Evolutionary conservation across 495 filamentous ascomycete genomes (phyloP), one percentile per base, ranked within the genome.

Genomic region (Aspergillus cavernicola): DNA sequence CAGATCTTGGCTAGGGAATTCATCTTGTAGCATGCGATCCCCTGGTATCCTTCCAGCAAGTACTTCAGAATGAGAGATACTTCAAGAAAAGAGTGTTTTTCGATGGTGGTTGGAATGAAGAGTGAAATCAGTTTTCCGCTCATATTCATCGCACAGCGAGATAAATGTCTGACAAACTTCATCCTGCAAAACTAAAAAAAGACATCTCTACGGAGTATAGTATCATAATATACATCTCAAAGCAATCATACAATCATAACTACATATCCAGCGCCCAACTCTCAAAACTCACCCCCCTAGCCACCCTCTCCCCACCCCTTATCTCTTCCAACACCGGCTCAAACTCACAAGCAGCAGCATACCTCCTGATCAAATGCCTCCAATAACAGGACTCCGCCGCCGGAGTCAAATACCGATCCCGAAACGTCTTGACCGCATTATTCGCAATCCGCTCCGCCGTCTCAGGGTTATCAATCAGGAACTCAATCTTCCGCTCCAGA

Each of bases 371-470:
- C 64, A 86, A 55, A 41, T 70, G 57, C 18, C 82, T 69, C 82
- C 83, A 85, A 57, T 85, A 84, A 47, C 80, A 85, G 2, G 77
- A 70, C 61, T 82, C 77, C 0, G 81, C 82, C 9, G 83, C 81
- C 0, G 80, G 79, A 15, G 82, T 84, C 26, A 82, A 66, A 58
- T 84, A 84, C 8, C 80, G 70, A 53, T 84, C 79, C 3, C 81
- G 61, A 58, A 86, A 85, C 15, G 70, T 76, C 35, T 59, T 59
- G 7, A 80, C 76, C 2, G 69, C 69, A 57, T 84, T 82, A 38
- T 78, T 66, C 19, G 83, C 83, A 56, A 85, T 79, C 6, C 63
- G 61, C 60, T 81, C 72, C 24, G 82, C 81, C 20, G 70, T 63
- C 10, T 69, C 58, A 0, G 74, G 73, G 40, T 84, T 66, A 36